Base-by-base conservation (phyloP, 2,329 filamentous ascomycete species). In the Plectosphaerella cucumerina region DNA sequence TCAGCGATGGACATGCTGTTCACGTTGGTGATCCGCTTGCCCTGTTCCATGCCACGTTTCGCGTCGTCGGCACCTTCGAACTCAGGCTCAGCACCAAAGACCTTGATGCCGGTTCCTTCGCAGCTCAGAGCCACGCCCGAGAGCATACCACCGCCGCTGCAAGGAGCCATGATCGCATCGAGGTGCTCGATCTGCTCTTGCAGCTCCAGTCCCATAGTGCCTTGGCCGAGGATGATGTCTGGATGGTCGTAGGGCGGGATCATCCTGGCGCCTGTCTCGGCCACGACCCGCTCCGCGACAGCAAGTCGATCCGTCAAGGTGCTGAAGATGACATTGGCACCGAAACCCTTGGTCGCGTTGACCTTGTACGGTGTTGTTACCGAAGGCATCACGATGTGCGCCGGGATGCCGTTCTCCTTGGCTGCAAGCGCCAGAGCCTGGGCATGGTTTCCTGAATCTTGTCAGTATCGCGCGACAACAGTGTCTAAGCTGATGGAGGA, bases 181-280 rank as follows among this genome's bases (percentile, higher is more conserved):
- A 91, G 71, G 0, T 70, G 67, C 45, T 64, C 67, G 2, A 86
- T 88, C 64, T 97, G 92, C 53, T 80, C 73, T 64, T 91, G 85
- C 33, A 97, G 69, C 68, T 99, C 94, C 5, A 97, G 67, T 0
- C 85, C 92, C 55, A 89, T 76, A 1, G 93, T 97, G n/a, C 93
- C 94, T 72, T 97, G 92, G 0, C 94, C 93, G 1, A 96, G 81
- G 50, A 97, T 87, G 58, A 97, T 91, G 66, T 97, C 84, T 3
- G 89, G 87, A 69, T 97, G 89, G 67, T 97, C 90, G 65, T 97
- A 97, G 0, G 94, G 92, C 49, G 92, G 92, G 5, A 99, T 80
- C 10, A 97, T 74, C 1, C 85, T 82, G 0, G 90, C 91, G 39
- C 87, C 86, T 1, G 89, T 96, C 53, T 84, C 72, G 23, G 73